A percentile compares a stretch with the other conserved stretches of the same genome.
Evolutionary conservation across 257 asterid genomes (phyloP).

Genomic region (Penstemon barbatus): DNA sequence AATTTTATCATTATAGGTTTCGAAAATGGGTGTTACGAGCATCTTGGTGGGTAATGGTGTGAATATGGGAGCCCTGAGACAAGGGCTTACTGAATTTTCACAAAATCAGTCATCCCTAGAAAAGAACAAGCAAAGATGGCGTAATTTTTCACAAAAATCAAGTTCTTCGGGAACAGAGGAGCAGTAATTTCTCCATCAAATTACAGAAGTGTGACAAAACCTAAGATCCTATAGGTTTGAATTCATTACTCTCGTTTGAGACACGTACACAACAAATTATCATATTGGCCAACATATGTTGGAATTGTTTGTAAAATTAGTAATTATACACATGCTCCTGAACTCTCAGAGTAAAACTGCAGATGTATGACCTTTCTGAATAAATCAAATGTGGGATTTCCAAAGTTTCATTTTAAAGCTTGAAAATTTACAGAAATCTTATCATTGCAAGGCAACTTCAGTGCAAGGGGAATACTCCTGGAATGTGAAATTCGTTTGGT

Average conservation of each 20-base stretch:
- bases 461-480: no score
- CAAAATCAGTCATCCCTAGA: slow-evolving; percentile 33
- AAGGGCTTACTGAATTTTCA: slow-evolving; percentile 35
- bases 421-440: neutral
- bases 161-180: slow-evolving; percentile 28
- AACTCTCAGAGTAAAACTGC: slow-evolving; percentile 7
- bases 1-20: slow-evolving; percentile 29
- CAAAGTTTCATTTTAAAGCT: neutral
- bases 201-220: neutral
- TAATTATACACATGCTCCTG: slow-evolving; percentile 11
- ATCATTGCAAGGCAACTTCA: slow-evolving; percentile 6
- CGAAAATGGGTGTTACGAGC: slow-evolving; percentile 45
- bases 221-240: neutral
- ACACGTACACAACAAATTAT: slow-evolving; percentile 3
- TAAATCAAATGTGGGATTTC: neutral
- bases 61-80: slow-evolving; percentile 40
- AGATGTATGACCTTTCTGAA: neutral
- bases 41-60: slow-evolving; percentile 42
- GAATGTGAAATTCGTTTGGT: no score
- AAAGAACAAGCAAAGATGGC: slow-evolving; percentile 48
- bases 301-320: slow-evolving; percentile 18
- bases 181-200: neutral
- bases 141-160: slow-evolving; percentile 34
- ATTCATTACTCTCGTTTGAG: slow-evolving; percentile 14
- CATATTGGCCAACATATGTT: slow-evolving; percentile 10